phyloP scores from a whole-genome alignment of 192 early-diverging fungal genomes.

The Rhizophagus sp. region DNA sequence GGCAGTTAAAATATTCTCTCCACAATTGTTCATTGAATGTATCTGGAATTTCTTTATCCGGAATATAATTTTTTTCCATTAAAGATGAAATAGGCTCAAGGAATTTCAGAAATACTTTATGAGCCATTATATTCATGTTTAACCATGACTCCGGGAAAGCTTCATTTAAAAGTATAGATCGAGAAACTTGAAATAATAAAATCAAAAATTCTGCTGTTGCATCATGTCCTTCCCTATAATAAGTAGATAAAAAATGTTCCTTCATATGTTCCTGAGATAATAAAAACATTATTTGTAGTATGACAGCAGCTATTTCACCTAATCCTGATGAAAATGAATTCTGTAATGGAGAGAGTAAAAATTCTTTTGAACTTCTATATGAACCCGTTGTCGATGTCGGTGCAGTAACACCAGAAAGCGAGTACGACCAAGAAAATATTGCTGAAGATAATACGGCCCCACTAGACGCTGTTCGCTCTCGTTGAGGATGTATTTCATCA shows the following conservation, averaged over 20 bases:
- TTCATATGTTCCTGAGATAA: conserved; percentile 25
- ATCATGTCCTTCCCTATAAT: conserved; percentile 28
- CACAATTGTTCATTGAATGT: conserved; percentile 25
- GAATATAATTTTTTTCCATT: conserved; percentile 30
- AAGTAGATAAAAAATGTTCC: conserved; percentile 25
- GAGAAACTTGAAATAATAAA: conserved; percentile 17
- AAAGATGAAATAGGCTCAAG: conserved; percentile 25
- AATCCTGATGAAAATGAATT: conserved; percentile 15
- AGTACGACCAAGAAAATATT: not conserved
- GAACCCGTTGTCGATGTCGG: not conserved
- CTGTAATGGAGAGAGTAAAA: not conserved
- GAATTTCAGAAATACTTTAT: conserved; percentile 41
- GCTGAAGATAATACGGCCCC: conserved; percentile 11
- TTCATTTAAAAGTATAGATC: conserved; percentile 24
- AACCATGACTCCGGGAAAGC: conserved; percentile 38
- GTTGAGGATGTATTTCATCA: not conserved
- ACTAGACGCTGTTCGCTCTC: conserved; percentile 12
- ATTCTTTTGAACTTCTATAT: conserved; percentile 14
- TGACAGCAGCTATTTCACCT: conserved; percentile 27
- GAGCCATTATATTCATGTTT: conserved; percentile 42
- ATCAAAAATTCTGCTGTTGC: conserved; percentile 23
- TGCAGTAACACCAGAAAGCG: not conserved
- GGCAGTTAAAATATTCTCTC: conserved; percentile 28
- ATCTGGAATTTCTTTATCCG: conserved; percentile 15
- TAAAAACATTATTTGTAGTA: conserved; percentile 30